These are phyloP conservation scores for Silene coronaria DNA, from an alignment of 179 eudicot species.

Conservation along the genomic window DNA sequence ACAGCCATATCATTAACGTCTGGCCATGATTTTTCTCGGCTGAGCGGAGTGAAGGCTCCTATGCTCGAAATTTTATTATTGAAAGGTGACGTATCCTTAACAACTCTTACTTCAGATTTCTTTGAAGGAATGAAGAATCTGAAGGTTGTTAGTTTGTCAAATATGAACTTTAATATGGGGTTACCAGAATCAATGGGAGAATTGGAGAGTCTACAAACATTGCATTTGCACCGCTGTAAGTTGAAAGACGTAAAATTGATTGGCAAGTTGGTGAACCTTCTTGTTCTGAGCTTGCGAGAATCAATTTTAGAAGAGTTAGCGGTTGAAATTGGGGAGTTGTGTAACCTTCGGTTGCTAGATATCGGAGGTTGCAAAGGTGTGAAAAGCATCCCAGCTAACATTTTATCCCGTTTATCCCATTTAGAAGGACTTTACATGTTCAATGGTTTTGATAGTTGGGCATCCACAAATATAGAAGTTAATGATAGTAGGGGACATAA, in stretches of 20 bases:
- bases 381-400: neutral
- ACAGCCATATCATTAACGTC: constrained; percentile 16
- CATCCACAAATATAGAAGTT: neutral
- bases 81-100: neutral
- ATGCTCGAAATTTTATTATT: constrained; percentile 14
- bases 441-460: neutral
- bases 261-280: constrained; percentile 5
- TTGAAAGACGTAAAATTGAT: constrained; percentile 7
- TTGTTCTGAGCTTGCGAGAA: constrained; percentile 17
- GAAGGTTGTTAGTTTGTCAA: constrained; percentile 12
- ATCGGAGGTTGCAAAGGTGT: neutral
- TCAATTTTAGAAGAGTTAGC: constrained; percentile 10
- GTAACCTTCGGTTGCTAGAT: constrained; percentile 20
- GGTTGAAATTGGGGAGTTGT: constrained; percentile 4
- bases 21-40: constrained; percentile 1
- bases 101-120: neutral
- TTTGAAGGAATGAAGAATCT: constrained; percentile 3
- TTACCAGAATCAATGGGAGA: constrained; percentile 10
- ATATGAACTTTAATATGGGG: neutral
- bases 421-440: constrained; percentile 23
- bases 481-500: neutral
- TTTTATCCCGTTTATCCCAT: constrained; percentile 5
- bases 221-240: neutral
- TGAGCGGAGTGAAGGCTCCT: neutral
- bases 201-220: constrained; percentile 15